Base-by-base conservation (phyloP, 83 land plant genomes). In the Diphasiastrum complanatum region DNA sequence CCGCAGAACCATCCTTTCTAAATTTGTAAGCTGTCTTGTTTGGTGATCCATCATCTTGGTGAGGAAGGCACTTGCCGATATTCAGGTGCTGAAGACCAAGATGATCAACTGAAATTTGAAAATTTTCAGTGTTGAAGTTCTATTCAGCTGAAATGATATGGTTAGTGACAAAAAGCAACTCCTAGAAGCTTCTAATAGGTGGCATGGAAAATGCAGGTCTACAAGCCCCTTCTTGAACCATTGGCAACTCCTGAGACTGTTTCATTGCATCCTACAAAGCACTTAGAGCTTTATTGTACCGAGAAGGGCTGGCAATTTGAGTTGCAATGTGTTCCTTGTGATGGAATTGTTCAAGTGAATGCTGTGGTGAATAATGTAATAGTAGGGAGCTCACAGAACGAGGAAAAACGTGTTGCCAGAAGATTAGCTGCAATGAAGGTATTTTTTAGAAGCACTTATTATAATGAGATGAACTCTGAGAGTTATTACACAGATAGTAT, bases 161-260 rank as follows among this genome's bases (percentile, higher is more conserved):
- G n/a, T n/a, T n/a, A n/a, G n/a, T n/a, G n/a, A n/a, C n/a, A n/a
- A n/a, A n/a, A n/a, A n/a, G n/a, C n/a, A n/a, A n/a, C n/a, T n/a
- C n/a, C n/a, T n/a, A n/a, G n/a, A n/a, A 8, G 11, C 0, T 5
- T 14, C 19, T 59, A 25, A 25, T 22, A 59, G 19, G 45, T 29
- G n/a, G 22, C 4, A 34, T 29, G 49, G 18, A 34, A 37, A 59
- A 10, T 5, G 51, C 24, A 20, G 10, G 45, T 40, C 5, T 28
- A 16, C 22, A 32, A 48, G 30, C 55, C 55, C 6, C 25, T 63
- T 28, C 55, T 63, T 2, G 12, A 47, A 14, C 55, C 55, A 25
- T 37, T 63, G 12, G 66, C 66, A 16, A 63, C 66, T 2, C 66
- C 66, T n/a, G 53, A 47, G 51, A 63, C 66, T 20, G 66, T 63